A percentile compares a stretch with the other conserved stretches of the same genome.
These are phyloP conservation scores for Forsythia suspensa DNA, from an alignment of 257 asterid species.

Conservation along the genomic window DNA sequence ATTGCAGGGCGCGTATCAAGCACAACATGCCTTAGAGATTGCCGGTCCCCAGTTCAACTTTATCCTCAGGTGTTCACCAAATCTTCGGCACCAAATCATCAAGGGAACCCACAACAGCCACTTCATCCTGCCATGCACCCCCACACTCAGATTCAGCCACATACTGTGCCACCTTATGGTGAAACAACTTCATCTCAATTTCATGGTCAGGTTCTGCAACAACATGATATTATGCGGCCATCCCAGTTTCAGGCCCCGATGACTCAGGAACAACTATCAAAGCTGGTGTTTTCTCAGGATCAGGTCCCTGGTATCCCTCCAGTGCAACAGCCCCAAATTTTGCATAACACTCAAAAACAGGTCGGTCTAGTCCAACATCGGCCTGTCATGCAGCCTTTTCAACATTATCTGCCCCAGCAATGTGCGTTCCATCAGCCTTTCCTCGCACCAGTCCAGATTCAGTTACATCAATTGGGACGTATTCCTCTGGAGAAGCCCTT, in stretches of 20 bases:
- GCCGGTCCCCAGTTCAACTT: constrained; percentile 34
- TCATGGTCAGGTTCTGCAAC: too few relatives aligned
- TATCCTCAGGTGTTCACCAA: constrained; percentile 42
- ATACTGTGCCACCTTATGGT: neutral
- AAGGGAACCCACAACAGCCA: constrained; percentile 44
- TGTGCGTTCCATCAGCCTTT: constrained; percentile 21
- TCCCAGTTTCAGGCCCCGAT: too few relatives aligned
- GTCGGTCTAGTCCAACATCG: constrained; percentile 46
- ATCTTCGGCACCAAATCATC: constrained; percentile 45
- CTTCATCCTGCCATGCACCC: constrained; percentile 45
- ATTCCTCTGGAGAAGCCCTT: constrained; percentile 38
- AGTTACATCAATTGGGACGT: constrained; percentile 50
- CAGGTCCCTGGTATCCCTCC: too few relatives aligned
- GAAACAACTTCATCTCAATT: too few relatives aligned
- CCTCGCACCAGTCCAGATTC: constrained; percentile 46
- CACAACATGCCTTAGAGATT: constrained; percentile 49
- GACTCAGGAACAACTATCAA: too few relatives aligned
- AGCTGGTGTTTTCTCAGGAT: too few relatives aligned
- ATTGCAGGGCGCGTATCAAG: constrained; percentile 70
- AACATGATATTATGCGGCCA: too few relatives aligned
- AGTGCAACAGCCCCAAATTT: too few relatives aligned
- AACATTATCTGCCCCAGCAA: too few relatives aligned
- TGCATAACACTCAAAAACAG: constrained; percentile 43
- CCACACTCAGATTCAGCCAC: constrained; percentile 45
- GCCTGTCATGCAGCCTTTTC: constrained; percentile 43